phyloP scores from a whole-genome alignment of 2,329 filamentous ascomycete genomes.

The Aspergillus transmontanensis region DNA sequence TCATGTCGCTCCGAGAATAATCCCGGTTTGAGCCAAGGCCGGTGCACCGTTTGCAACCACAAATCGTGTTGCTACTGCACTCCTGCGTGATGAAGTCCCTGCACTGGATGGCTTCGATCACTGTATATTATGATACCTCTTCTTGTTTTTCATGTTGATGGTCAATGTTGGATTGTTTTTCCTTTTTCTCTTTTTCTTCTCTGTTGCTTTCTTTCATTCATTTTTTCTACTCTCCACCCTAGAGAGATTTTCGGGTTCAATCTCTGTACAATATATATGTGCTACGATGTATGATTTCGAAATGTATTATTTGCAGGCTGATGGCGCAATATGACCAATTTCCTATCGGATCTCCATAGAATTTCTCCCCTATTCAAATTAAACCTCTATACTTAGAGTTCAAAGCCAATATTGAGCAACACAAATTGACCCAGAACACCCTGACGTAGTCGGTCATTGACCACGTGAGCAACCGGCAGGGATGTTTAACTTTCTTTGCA shows the following conservation, averaged over 20 bases:
- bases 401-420: too few species aligned
- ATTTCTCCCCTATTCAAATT: too few species aligned
- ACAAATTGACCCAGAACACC: too few species aligned
- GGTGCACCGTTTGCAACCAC: constrained; percentile 26
- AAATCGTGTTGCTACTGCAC: constrained; percentile 2
- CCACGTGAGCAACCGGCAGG: not conserved
- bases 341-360: too few species aligned
- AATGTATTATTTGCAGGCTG: too few species aligned
- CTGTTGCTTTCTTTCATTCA: not conserved
- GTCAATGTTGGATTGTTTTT: not conserved
- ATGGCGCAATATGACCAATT: too few species aligned
- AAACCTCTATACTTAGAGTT: too few species aligned
- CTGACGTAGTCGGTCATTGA: too few species aligned
- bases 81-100: not conserved
- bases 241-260: not conserved
- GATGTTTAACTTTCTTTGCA: not conserved
- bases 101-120: not conserved
- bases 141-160: not conserved
- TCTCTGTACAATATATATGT: not conserved
- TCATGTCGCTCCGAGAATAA: constrained; percentile 21
- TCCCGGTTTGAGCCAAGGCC: constrained; percentile 17
- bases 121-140: not conserved
- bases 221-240: not conserved
- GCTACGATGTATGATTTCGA: too few species aligned
- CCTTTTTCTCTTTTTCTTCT: not conserved